Percentiles rank a stretch among this genome's conserved stretches.
Evolutionary conservation across 2,329 filamentous ascomycete genomes (phyloP).

Genomic region (Ophiostoma sp.): DNA sequence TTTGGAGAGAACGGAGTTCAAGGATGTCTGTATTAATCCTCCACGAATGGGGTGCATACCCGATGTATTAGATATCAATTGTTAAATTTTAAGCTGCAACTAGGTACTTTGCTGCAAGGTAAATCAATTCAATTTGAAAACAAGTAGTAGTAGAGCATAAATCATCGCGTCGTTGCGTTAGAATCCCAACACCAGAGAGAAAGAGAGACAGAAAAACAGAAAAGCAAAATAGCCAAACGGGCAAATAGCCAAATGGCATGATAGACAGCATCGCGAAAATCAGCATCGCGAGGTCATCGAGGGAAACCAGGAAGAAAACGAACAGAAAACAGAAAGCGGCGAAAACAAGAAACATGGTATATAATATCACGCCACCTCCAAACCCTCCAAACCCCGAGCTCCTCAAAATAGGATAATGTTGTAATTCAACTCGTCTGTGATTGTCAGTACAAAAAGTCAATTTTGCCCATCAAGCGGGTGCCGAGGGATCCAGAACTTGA

Average conservation of each 20-base stretch:
- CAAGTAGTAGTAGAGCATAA: background rate
- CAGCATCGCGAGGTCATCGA: background rate
- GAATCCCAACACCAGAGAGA: background rate
- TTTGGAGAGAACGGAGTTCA: conserved; percentile 6
- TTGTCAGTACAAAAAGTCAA: conserved; percentile 2
- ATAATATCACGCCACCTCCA: background rate
- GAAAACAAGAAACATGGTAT: background rate
- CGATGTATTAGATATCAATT: conserved; percentile 12
- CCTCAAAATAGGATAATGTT: conserved; percentile 22
- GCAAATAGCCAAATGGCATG: background rate
- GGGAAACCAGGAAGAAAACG: background rate
- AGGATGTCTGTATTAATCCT: conserved; percentile 1
- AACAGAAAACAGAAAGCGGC: background rate
- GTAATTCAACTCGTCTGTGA: conserved; percentile 19
- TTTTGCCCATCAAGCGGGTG: background rate
- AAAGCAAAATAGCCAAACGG: background rate
- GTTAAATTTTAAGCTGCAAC: background rate
- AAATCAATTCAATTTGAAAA: background rate
- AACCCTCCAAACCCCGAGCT: background rate
- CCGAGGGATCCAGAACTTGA: background rate
- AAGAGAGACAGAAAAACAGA: background rate
- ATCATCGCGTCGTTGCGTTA: background rate
- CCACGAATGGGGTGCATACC: background rate
- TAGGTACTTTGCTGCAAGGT: background rate
- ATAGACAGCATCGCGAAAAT: background rate